phyloP scores from a whole-genome alignment of 164 flowering plant genomes.

The Liriodendron chinense region DNA sequence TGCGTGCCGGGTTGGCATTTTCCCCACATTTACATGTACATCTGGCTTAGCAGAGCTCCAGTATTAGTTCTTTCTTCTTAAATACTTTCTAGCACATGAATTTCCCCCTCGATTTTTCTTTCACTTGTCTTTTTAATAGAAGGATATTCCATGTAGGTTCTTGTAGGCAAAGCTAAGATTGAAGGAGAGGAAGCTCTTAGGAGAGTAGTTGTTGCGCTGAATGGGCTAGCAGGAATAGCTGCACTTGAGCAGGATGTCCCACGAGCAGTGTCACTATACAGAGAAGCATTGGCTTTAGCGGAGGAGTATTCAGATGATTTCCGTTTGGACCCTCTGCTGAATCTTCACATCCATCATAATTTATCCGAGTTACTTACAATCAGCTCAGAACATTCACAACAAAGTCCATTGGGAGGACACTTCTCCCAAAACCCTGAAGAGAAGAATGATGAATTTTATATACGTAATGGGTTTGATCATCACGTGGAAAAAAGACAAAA shows the following conservation, averaged over 20 bases:
- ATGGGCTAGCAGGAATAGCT: conserved; percentile 93
- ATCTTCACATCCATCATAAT: conserved; percentile 82
- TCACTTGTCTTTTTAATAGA: conserved; percentile 9
- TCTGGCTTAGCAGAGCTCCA: background rate
- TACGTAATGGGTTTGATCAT: conserved; percentile 4
- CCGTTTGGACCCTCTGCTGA: conserved; percentile 79
- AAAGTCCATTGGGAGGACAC: conserved; percentile 14
- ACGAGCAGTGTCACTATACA: conserved; percentile 62
- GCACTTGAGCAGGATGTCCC: conserved; percentile 50
- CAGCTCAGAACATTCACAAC: conserved; percentile 13
- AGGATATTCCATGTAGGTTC: conserved; percentile 50
- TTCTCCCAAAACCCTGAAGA: conserved; percentile 21
- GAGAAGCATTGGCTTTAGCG: conserved; percentile 62
- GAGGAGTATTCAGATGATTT: conserved; percentile 77
- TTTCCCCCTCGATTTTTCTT: background rate
- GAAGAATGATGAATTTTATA: conserved; percentile 17
- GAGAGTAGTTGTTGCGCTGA: conserved; percentile 68
- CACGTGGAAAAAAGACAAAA: conserved; percentile 31
- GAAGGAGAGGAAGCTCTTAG: conserved; percentile 97
- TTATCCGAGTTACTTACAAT: conserved; percentile 62
- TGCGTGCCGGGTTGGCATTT: background rate
- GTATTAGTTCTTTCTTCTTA: background rate
- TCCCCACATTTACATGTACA: background rate
- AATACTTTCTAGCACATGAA: background rate
- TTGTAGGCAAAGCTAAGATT: conserved; percentile 71